phyloP scores from a whole-genome alignment of 1,284 basidiomycete genomes.

The Microbotryum silenes-acaulis region DNA sequence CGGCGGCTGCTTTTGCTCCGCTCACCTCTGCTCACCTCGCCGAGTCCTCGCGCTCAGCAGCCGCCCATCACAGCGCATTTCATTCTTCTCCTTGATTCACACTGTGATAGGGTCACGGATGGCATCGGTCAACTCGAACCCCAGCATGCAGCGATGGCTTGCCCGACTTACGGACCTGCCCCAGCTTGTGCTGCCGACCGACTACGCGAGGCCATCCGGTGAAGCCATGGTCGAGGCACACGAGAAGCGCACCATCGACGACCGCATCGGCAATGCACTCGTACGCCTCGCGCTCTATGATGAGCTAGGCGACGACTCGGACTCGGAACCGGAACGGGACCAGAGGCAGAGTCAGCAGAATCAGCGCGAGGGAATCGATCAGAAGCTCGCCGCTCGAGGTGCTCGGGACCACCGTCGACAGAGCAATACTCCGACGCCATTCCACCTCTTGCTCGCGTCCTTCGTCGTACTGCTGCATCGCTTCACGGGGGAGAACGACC shows the following conservation, averaged over 20 bases:
- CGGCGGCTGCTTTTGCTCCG: too few species aligned
- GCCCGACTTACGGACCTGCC: conserved; percentile 56
- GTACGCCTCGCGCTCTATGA: conserved; percentile 65
- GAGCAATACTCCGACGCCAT: conserved; percentile 58
- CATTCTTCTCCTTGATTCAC: too few species aligned
- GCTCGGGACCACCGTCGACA: background rate
- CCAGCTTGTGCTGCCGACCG: conserved; percentile 86
- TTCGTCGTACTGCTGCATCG: conserved; percentile 87
- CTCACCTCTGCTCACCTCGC: too few species aligned
- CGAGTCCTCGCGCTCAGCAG: too few species aligned
- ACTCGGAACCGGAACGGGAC: conserved; percentile 19
- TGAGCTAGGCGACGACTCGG: conserved; percentile 49
- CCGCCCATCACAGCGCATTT: too few species aligned
- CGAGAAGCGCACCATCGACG: conserved; percentile 35
- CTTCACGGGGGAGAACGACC: conserved; percentile 91
- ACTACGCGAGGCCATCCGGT: conserved; percentile 75
- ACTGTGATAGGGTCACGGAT: background rate
- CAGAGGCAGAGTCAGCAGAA: conserved; percentile 35
- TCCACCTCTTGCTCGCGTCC: conserved; percentile 83
- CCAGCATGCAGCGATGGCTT: conserved; percentile 40
- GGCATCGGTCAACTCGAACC: background rate
- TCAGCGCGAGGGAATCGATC: conserved; percentile 33
- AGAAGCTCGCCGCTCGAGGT: background rate
- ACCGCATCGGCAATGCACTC: conserved; percentile 43
- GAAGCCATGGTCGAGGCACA: conserved; percentile 35